Conservation (phyloP, 1,139 yeast species). For the Kurtzmaniella natalensis region DNA sequence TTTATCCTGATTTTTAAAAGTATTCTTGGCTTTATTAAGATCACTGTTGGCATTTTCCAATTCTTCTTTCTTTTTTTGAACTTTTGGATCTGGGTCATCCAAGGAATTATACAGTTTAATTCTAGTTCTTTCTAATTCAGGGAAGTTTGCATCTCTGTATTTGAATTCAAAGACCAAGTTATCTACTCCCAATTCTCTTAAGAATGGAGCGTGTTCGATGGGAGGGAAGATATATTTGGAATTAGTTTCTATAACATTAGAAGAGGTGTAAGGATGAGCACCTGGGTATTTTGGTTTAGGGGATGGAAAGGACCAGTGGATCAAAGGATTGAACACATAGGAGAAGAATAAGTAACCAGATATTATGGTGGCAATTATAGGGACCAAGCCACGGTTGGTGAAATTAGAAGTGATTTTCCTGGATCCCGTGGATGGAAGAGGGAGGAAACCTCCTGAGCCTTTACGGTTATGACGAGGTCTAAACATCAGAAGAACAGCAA, state of each 20-base stretch:
- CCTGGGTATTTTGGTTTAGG: conserved; percentile 21
- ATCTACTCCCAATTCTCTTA: conserved; percentile 52
- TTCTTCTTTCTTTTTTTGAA: conserved; percentile 35
- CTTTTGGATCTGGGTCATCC: conserved; percentile 41
- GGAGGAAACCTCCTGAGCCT: conserved; percentile 21
- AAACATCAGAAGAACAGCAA: too few species aligned
- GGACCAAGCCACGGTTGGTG: neutral
- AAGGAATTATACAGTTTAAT: conserved; percentile 38
- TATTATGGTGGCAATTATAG: neutral
- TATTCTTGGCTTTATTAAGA: conserved; percentile 46
- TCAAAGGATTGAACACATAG: conserved; percentile 5
- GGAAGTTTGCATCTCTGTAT: conserved; percentile 33
- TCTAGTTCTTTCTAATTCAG: conserved; percentile 31
- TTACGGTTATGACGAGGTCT: conserved; percentile 2
- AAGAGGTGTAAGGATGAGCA: conserved; percentile 33
- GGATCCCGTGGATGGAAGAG: conserved; percentile 32
- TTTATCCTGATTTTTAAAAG: conserved; percentile 64
- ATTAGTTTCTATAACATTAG: conserved; percentile 36
- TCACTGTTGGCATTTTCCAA: conserved; percentile 34
- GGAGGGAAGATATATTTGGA: conserved; percentile 61
- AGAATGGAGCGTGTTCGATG: conserved; percentile 57
- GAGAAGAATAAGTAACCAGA: conserved; percentile 4
- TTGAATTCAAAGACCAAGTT: conserved; percentile 45
- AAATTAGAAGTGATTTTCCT: neutral
- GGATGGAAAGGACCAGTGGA: conserved; percentile 8